These are phyloP conservation scores for Luzula sylvatica DNA, from an alignment of 176 grass and related monocot genomes.

Conservation along the genomic window DNA sequence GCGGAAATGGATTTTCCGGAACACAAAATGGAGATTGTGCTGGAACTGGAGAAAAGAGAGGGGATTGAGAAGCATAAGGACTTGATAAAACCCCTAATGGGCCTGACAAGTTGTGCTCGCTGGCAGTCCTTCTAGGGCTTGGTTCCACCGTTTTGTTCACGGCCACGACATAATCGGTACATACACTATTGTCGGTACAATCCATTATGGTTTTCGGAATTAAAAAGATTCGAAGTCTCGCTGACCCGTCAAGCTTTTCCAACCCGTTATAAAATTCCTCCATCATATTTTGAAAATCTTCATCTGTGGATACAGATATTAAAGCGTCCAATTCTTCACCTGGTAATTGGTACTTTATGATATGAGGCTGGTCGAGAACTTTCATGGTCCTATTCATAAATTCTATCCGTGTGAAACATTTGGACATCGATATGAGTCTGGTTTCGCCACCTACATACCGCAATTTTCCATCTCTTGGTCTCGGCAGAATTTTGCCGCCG, in stretches of 20 bases:
- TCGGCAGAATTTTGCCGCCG: constrained; percentile 78
- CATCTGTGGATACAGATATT: constrained; percentile 77
- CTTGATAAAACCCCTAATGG: no score
- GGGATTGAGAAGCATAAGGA: no score
- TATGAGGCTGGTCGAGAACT: constrained; percentile 70
- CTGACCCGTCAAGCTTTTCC: constrained; percentile 42
- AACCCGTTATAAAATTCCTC: constrained; percentile 65
- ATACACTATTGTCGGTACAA: neutral
- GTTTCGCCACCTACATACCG: constrained; percentile 85
- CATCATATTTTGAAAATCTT: constrained; percentile 99
- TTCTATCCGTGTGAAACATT: constrained; percentile 46
- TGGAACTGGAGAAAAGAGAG: no score
- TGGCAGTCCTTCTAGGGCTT: constrained; percentile 24
- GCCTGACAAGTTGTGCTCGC: no score
- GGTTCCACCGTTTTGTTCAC: constrained; percentile 69
- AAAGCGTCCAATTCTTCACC: constrained; percentile 89
- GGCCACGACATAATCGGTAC: constrained; percentile 63
- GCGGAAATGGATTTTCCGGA: no score
- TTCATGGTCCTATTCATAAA: constrained; percentile 56
- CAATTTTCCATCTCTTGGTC: constrained; percentile 80
- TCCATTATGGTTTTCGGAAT: constrained; percentile 58
- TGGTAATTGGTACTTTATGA: constrained; percentile 92
- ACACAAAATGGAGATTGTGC: no score
- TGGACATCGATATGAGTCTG: constrained; percentile 54
- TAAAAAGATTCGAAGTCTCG: constrained; percentile 68